Evolutionary conservation across 352 stramenopile genomes (phyloP).

Genomic region (Globisporangium middletonii): DNA sequence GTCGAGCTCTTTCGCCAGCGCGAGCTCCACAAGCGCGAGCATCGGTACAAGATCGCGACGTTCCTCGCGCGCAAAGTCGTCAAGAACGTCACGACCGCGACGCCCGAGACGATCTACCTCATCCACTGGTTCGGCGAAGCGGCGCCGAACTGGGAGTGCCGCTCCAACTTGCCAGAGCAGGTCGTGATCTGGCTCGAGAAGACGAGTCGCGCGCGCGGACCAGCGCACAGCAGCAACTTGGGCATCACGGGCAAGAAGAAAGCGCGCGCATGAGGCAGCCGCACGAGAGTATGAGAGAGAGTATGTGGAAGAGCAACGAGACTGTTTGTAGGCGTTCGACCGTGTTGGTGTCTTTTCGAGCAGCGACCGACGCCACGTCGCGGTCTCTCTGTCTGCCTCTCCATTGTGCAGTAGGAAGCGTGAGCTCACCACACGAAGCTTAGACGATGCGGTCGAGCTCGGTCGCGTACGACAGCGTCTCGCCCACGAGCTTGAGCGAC

Average conservation of each 20-base stretch:
- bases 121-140: constrained; percentile 61
- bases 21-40: constrained; percentile 36
- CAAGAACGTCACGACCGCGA: constrained; percentile 49
- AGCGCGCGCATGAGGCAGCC: constrained; percentile 14
- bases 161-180: constrained; percentile 42
- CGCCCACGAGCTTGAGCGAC: constrained; percentile 91
- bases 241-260: constrained; percentile 31
- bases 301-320: background rate
- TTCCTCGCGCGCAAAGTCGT: constrained; percentile 47
- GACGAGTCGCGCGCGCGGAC: constrained; percentile 24
- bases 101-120: constrained; percentile 58
- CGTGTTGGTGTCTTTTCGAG: constrained; percentile 2
- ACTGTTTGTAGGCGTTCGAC: background rate
- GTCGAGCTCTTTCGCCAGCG: constrained; percentile 54
- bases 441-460: constrained; percentile 94
- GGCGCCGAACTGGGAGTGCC: constrained; percentile 43
- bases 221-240: background rate
- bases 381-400: constrained; percentile 5
- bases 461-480: constrained; percentile 94
- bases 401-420: background rate
- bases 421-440: background rate
- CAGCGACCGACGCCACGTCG: too few species aligned
- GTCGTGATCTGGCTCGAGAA: constrained; percentile 70
- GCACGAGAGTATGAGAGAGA: background rate
- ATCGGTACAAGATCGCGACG: constrained; percentile 50